Conservation (phyloP, 2,329 filamentous ascomycete genomes). For the Botrytis aclada region DNA sequence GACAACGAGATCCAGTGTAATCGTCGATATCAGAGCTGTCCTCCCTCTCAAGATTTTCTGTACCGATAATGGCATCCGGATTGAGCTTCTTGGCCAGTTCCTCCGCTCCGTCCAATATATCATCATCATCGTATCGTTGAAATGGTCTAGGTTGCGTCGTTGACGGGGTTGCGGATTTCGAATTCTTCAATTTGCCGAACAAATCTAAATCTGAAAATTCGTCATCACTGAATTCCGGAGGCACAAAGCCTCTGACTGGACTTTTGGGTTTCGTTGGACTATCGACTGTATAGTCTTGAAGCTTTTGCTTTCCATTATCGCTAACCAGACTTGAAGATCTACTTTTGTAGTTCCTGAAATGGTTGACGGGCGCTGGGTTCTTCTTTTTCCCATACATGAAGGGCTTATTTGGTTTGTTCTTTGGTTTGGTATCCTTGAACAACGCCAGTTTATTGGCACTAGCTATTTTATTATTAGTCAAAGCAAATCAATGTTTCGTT, state of each 20-base stretch:
- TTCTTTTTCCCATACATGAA: conserved; percentile 14
- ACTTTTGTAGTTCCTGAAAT: background rate
- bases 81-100: conserved; percentile 5
- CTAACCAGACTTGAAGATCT: conserved; percentile 14
- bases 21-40: background rate
- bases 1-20: conserved; percentile 46
- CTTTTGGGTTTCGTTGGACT: background rate
- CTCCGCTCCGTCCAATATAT: conserved; percentile 6
- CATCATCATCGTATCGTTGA: conserved; percentile 13
- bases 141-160: background rate
- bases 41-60: background rate
- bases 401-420: background rate
- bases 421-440: background rate
- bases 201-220: conserved; percentile 4
- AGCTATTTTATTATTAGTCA: conserved; percentile 12
- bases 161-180: background rate
- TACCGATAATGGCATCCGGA: background rate
- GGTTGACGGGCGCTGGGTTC: background rate
- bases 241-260: background rate
- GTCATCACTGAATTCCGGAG: conserved; percentile 3
- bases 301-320: background rate
- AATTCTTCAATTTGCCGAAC: background rate
- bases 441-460: background rate
- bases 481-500: background rate
- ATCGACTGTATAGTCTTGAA: background rate